A percentile compares a stretch with the other conserved stretches of the same genome.
These are phyloP conservation scores for Boletus rubroflammeus DNA, from an alignment of 768 basidiomycete genomes.

Conservation along the genomic window DNA sequence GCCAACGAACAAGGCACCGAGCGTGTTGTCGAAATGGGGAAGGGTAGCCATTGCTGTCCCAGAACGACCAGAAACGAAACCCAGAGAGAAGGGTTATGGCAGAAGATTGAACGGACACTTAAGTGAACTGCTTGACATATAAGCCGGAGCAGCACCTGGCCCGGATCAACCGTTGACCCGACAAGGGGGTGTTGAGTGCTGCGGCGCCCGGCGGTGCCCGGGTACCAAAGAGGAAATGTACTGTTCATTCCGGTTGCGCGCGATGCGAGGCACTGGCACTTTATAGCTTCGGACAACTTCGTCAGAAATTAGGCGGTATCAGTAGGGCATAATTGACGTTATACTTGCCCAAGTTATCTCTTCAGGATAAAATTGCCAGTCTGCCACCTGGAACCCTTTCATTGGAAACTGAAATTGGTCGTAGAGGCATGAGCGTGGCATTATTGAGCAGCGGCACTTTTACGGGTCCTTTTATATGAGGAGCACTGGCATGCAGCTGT, in stretches of 20 bases:
- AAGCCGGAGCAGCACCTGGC: neutral
- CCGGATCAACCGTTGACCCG: slow-evolving; percentile 4
- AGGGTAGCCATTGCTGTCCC: slow-evolving; percentile 14
- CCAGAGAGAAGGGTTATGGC: neutral
- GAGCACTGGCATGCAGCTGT: neutral
- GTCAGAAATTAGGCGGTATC: slow-evolving; percentile 1
- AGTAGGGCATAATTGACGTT: neutral
- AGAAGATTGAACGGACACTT: neutral
- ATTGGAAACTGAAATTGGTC: neutral
- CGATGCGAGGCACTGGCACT: neutral
- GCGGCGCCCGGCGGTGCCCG: neutral
- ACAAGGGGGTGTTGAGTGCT: no score
- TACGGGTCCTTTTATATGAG: neutral
- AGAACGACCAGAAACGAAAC: neutral
- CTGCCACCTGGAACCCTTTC: neutral
- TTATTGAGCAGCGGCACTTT: neutral
- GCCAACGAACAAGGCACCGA: slow-evolving; percentile 60
- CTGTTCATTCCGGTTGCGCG: neutral
- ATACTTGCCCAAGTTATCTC: neutral
- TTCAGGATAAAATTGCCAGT: slow-evolving; percentile 6
- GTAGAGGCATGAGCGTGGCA: neutral
- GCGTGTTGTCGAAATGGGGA: slow-evolving; percentile 41
- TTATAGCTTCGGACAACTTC: slow-evolving; percentile 3
- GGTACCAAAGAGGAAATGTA: neutral
- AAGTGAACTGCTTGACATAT: slow-evolving; percentile 1